These are phyloP conservation scores for Podila horticola DNA, from an alignment of 192 early-diverging fungal genomes.

Conservation along the genomic window DNA sequence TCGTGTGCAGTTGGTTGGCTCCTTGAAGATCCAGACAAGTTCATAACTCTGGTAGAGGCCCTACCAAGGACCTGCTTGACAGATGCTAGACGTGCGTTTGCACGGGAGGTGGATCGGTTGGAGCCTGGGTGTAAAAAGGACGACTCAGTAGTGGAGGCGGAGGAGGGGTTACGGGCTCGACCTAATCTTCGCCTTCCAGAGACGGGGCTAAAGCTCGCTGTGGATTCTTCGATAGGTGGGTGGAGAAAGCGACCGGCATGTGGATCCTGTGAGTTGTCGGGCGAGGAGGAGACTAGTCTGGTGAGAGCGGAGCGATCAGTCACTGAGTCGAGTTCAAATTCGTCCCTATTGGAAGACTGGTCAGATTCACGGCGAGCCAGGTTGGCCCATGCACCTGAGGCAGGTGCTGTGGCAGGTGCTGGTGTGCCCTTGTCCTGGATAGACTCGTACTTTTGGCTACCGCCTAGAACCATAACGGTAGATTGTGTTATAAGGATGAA, in stretches of 20 bases:
- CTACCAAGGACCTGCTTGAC: conserved; percentile 34
- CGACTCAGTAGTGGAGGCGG: conserved; percentile 2
- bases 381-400: conserved; percentile 22
- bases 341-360: conserved; percentile 17
- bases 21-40: conserved; percentile 22
- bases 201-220: background rate
- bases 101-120: conserved; percentile 4
- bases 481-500: background rate
- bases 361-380: conserved; percentile 24
- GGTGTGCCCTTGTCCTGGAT: conserved; percentile 1
- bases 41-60: conserved; percentile 46
- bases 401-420: background rate
- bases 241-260: background rate
- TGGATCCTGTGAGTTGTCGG: conserved; percentile 16
- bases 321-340: conserved; percentile 35
- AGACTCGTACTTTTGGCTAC: conserved; percentile 23
- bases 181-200: conserved; percentile 15
- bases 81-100: conserved; percentile 14
- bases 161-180: conserved; percentile 14
- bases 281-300: background rate
- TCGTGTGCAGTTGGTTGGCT: conserved; percentile 1
- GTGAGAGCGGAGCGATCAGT: conserved; percentile 40
- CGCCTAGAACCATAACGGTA: conserved; percentile 28
- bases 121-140: conserved; percentile 19
- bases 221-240: background rate